Conservation (phyloP, 371 early-diverging fungal genomes). For the Apophysomyces variabilis region DNA sequence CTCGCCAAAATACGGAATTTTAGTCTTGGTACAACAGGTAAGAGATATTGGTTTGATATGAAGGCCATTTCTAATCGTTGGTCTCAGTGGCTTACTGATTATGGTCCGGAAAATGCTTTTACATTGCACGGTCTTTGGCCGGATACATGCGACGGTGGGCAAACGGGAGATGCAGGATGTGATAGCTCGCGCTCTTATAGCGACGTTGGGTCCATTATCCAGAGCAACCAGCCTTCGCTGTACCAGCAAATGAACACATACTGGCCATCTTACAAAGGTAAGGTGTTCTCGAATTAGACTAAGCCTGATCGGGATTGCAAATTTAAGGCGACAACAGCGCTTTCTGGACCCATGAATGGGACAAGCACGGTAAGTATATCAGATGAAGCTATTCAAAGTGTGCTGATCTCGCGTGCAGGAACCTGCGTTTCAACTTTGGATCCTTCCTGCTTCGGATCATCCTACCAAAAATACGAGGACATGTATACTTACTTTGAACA, state of each 20-base stretch:
- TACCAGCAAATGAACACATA: constrained; percentile 63
- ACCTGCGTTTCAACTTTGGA: constrained; percentile 73
- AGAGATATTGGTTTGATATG: not conserved
- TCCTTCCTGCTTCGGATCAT: constrained; percentile 58
- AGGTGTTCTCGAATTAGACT: constrained; percentile 12
- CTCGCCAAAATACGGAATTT: constrained; percentile 23
- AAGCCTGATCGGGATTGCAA: constrained; percentile 1
- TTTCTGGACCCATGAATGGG: constrained; percentile 81
- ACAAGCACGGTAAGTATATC: constrained; percentile 68
- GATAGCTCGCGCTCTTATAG: constrained; percentile 61
- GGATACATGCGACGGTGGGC: constrained; percentile 69
- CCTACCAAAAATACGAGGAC: constrained; percentile 56
- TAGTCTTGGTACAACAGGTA: constrained; percentile 30
- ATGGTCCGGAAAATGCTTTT: constrained; percentile 24
- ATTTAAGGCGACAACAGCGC: constrained; percentile 37
- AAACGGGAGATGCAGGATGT: constrained; percentile 66
- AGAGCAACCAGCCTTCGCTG: constrained; percentile 39
- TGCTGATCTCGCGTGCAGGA: constrained; percentile 15
- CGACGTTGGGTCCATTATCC: constrained; percentile 54
- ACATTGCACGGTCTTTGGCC: constrained; percentile 82
- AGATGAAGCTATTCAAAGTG: not conserved
- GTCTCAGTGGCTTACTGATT: constrained; percentile 23
- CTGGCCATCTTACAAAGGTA: constrained; percentile 78
- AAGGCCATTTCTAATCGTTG: not conserved
- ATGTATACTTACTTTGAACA: constrained; percentile 61